phyloP scores from a whole-genome alignment of 2,329 filamentous ascomycete species.

The Aspergillus calidoustus region DNA sequence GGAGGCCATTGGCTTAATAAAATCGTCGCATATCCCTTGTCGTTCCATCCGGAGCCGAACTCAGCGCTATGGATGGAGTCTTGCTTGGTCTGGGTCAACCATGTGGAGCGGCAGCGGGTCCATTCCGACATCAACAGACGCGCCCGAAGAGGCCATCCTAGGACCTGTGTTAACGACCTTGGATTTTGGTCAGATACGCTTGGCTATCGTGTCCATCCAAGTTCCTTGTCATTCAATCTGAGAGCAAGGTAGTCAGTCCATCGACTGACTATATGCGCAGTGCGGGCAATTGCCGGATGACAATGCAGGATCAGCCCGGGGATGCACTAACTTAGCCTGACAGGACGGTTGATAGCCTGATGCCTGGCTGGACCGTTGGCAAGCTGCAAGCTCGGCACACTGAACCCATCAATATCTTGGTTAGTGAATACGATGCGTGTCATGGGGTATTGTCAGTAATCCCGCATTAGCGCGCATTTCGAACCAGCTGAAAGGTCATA shows the following conservation, averaged over 20 bases:
- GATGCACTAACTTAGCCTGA: neutral
- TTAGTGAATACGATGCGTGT: neutral
- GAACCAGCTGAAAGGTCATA: too few species aligned
- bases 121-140: neutral
- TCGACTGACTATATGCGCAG: too few species aligned
- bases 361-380: neutral
- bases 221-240: neutral
- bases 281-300: neutral
- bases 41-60: neutral
- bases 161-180: neutral
- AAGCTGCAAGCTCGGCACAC: neutral
- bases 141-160: neutral
- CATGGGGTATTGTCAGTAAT: too few species aligned
- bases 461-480: too few species aligned
- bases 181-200: neutral
- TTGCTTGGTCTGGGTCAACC: neutral
- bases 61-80: neutral
- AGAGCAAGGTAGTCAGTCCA: neutral
- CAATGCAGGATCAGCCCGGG: neutral
- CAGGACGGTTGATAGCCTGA: neutral
- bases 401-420: neutral
- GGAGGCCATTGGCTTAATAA: neutral
- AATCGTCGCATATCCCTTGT: neutral
- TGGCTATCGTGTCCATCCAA: neutral
- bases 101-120: neutral